Evolutionary conservation across 2,329 filamentous ascomycete genomes (phyloP), one percentile per base, ranked within the genome.

Genomic region (Proliferodiscus dingleyae): DNA sequence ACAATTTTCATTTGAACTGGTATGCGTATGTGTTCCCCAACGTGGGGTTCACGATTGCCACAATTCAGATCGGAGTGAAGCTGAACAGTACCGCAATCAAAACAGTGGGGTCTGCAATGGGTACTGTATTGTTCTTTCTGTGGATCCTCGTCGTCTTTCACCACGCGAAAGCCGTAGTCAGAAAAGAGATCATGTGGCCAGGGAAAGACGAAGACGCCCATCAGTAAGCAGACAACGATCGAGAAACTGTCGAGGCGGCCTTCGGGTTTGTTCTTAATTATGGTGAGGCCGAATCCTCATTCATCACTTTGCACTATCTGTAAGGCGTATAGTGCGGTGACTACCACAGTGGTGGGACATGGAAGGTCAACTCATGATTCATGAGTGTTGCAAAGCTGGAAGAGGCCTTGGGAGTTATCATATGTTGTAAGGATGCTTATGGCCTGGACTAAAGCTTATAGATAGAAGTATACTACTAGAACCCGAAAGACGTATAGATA

Each of bases 11-110:
- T 50, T 66, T 83, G 5, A 78, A 77, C 2, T 83, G 77, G 78
- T 83, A 78, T 74, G 78, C 80, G 0, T 72, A 78, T 61, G 74
- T 80, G 13, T 81, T 81, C 62, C 77, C 77, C 41, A 81, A 81
- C 61, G 75, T 73, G 0, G 77, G 77, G 5, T 80, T 80, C 58
- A 72, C 71, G 3, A 63, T 81, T 41, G 74, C 75, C 2, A 78
- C 75, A 1, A 77, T 78, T 44, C 65, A 72, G 5, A 73, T 80
- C 10, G 73, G 70, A 0, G 71, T 69, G 5, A 67, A 70, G 28
- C 64, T 80, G 8, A 56, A 63, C 26, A 75, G 66, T 47, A 58
- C 68, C 0, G 60, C 62, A 0, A 65, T 78, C 3, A 54, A 66
- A 32, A 74, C 71, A 65, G 47, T 56, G 2, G 52, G 55, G 13